Evolutionary conservation across 2,329 filamentous ascomycete species (phyloP), one percentile per base, ranked within the genome.

Genomic region (Fusarium verticillioides): DNA sequence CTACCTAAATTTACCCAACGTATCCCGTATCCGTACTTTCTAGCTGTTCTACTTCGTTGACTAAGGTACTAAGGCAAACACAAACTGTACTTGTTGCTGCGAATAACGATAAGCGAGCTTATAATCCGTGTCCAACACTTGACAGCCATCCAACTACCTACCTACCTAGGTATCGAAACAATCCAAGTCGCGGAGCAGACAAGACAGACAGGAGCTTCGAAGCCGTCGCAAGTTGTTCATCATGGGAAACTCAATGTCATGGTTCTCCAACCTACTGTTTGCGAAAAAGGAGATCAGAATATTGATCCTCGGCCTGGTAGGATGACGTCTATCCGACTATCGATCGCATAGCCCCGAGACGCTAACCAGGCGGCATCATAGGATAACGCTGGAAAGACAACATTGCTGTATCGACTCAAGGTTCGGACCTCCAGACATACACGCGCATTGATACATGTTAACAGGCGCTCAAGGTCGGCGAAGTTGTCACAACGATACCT

Each of bases 381-480:
- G 94, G 96, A 99, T 84, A 98, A 98, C 84, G 96, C 96, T 53
- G 96, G 96, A 83, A 99, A 99, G 86, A 99, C 96, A 47, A 99
- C 96, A 37, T 88, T 99, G 68, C 87, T 99, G 66, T 99, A 99
- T 87, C 93, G 96, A 84, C 87, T 99, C 77, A 98, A 98, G 92
- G 94, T 97, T 67, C 72, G 80, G 49, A 6, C 26, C 32, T 40
- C 39, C 46, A 30, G 42, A 28, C 53, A 26, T 21, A 23, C 37
- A 37, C 36, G 19, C 23, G 16, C 28, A 46, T 44, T 39, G 49
- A 68, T 50, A 28, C 40, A 32, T 58, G 54, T 74, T 78, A 60
- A 71, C 67, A n/a, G n/a, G 15, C 54, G 34, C 10, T 43, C 81
- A 37, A 98, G 94, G 97, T 99, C 81, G 96, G 96, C 81, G 96